These are phyloP conservation scores for Phaeomoniella chlamydospora DNA, from an alignment of 2,329 filamentous ascomycete species.

Conservation along the genomic window DNA sequence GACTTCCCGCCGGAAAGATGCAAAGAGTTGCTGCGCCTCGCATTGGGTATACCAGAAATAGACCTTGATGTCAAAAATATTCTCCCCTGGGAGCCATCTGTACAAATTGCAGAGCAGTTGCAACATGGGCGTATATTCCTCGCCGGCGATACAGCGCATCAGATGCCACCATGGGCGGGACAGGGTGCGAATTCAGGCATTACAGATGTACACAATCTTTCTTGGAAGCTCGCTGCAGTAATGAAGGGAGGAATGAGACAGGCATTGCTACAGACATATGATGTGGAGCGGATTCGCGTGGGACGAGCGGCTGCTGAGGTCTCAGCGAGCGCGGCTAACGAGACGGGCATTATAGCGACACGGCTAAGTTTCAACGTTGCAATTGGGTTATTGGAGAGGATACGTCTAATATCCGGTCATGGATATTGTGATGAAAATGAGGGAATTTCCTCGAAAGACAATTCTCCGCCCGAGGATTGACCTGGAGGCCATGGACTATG, in stretches of 20 bases:
- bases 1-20: slow-evolving; percentile 11
- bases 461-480: slow-evolving; percentile 9
- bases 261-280: slow-evolving; percentile 22
- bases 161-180: slow-evolving; percentile 15
- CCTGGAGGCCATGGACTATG: slow-evolving; percentile 15
- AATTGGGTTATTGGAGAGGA: slow-evolving; percentile 2
- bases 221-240: slow-evolving; percentile 26
- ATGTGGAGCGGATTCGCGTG: slow-evolving; percentile 22
- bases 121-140: slow-evolving; percentile 16
- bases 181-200: slow-evolving; percentile 20
- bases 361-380: not conserved
- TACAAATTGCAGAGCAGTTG: slow-evolving; percentile 14
- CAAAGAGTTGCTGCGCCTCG: slow-evolving; percentile 12
- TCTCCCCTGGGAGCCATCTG: slow-evolving; percentile 17
- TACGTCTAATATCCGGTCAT: slow-evolving; percentile 5
- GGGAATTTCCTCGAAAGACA: slow-evolving; percentile 6
- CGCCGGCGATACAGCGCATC: slow-evolving; percentile 18
- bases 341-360: slow-evolving; percentile 4
- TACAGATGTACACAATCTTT: slow-evolving; percentile 25
- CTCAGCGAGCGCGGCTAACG: slow-evolving; percentile 4
- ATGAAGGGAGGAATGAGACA: slow-evolving; percentile 10
- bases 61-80: slow-evolving; percentile 19
- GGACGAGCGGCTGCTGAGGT: slow-evolving; percentile 7
- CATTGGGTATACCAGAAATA: slow-evolving; percentile 15
- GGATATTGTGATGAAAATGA: slow-evolving; percentile 5